A percentile compares a stretch with the other conserved stretches of the same genome.
Evolutionary conservation across 768 basidiomycete species (phyloP).

Genomic region (Heimioporus sp.): DNA sequence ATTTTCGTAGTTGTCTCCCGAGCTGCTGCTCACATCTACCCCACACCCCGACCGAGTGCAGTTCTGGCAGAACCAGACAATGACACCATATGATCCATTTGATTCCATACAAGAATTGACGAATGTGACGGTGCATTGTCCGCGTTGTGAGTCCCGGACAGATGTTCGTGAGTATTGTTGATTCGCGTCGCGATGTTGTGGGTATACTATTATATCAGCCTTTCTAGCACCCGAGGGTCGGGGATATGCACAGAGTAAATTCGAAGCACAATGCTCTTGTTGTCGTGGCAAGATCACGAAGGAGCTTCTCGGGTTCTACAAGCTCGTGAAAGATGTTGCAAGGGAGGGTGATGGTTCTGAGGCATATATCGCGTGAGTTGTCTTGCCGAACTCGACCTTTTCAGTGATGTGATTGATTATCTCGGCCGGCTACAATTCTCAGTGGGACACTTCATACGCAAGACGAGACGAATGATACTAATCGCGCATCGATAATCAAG

Average conservation of each 20-base stretch:
- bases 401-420: no score
- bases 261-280: slow-evolving; percentile 31
- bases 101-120: neutral
- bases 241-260: slow-evolving; percentile 48
- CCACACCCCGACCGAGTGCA: slow-evolving; percentile 7
- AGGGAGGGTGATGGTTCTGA: slow-evolving; percentile 5
- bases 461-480: slow-evolving; percentile 10
- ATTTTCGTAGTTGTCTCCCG: slow-evolving; percentile 5
- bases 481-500: slow-evolving; percentile 25
- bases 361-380: slow-evolving; percentile 34
- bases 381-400: no score
- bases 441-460: slow-evolving; percentile 36
- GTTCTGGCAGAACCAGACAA: slow-evolving; percentile 1
- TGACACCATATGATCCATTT: slow-evolving; percentile 4
- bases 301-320: slow-evolving; percentile 37
- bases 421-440: neutral
- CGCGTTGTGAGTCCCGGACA: neutral
- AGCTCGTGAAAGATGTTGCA: slow-evolving; percentile 37
- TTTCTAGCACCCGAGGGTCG: slow-evolving; percentile 36
- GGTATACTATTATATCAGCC: slow-evolving; percentile 26
- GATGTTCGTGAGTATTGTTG: slow-evolving; percentile 22
- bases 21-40: slow-evolving; percentile 3
- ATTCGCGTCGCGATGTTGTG: neutral
- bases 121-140: neutral
- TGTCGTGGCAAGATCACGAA: slow-evolving; percentile 40